Conservation (phyloP, 768 basidiomycete species). For the Boletus rufocinnamomeus region DNA sequence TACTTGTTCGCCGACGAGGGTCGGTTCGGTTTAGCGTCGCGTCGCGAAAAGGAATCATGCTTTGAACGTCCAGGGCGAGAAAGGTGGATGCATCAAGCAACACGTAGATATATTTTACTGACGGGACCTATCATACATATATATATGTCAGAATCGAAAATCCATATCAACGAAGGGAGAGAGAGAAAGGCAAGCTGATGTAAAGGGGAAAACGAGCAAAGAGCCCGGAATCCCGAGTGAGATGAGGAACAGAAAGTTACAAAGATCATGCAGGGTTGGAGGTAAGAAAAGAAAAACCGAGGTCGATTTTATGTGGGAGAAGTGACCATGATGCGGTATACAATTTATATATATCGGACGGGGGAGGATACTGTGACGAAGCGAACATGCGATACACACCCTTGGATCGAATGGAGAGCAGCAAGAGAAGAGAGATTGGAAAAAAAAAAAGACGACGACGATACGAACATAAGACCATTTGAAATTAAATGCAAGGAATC, state of each 20-base stretch:
- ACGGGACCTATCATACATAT: constrained; percentile 24
- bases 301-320: constrained; percentile 16
- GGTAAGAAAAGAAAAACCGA: not conserved
- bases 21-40: constrained; percentile 3
- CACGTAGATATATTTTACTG: constrained; percentile 21
- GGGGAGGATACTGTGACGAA: constrained; percentile 7
- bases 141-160: constrained; percentile 14
- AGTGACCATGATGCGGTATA: constrained; percentile 32
- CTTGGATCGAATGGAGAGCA: constrained; percentile 23
- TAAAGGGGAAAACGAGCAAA: not conserved
- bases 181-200: no score
- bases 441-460: constrained; percentile 1
- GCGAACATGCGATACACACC: constrained; percentile 13
- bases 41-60: not conserved
- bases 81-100: constrained; percentile 31
- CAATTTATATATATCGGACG: constrained; percentile 24
- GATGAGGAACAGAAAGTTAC: not conserved
- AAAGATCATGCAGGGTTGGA: constrained; percentile 6
- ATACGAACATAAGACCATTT: constrained; percentile 16
- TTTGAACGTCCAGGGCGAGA: not conserved
- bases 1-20: not conserved
- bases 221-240: not conserved
- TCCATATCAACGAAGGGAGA: constrained; percentile 8
- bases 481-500: constrained; percentile 28
- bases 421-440: not conserved